These are phyloP conservation scores for Irpex sp. DNA, from an alignment of 1,284 basidiomycete genomes.

Conservation along the genomic window DNA sequence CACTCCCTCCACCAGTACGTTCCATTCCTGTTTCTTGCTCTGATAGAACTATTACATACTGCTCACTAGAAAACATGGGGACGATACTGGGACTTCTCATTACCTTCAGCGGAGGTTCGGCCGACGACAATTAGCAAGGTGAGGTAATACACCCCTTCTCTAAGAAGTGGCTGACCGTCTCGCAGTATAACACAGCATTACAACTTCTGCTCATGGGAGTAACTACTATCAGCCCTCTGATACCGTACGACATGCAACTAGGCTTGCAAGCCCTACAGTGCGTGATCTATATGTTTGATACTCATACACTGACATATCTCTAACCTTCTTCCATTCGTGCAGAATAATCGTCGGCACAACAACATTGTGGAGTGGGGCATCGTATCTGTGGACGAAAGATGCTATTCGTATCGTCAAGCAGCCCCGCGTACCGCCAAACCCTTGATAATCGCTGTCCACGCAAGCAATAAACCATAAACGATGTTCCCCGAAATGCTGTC, in stretches of 20 bases:
- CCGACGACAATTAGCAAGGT: slow-evolving; percentile 92
- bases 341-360: slow-evolving; percentile 87
- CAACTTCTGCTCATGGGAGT: slow-evolving; percentile 89
- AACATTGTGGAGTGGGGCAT: slow-evolving; percentile 89
- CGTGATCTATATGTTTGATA: slow-evolving; percentile 22
- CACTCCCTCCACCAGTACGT: slow-evolving; percentile 82
- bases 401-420: slow-evolving; percentile 23
- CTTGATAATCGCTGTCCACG: background rate
- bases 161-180: background rate
- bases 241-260: slow-evolving; percentile 57
- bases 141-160: slow-evolving; percentile 11
- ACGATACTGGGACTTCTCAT: slow-evolving; percentile 93
- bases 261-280: slow-evolving; percentile 65
- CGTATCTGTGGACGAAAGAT: slow-evolving; percentile 65
- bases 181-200: slow-evolving; percentile 86
- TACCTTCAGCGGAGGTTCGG: slow-evolving; percentile 91
- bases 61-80: slow-evolving; percentile 76
- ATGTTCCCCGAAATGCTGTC: background rate
- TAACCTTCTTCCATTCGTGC: background rate
- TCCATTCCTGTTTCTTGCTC: slow-evolving; percentile 13
- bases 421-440: slow-evolving; percentile 5
- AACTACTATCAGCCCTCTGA: slow-evolving; percentile 81
- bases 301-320: slow-evolving; percentile 4
- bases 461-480: background rate
- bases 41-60: no score